phyloP scores from a whole-genome alignment of 345 rosid genomes.

The Citrus inodora region DNA sequence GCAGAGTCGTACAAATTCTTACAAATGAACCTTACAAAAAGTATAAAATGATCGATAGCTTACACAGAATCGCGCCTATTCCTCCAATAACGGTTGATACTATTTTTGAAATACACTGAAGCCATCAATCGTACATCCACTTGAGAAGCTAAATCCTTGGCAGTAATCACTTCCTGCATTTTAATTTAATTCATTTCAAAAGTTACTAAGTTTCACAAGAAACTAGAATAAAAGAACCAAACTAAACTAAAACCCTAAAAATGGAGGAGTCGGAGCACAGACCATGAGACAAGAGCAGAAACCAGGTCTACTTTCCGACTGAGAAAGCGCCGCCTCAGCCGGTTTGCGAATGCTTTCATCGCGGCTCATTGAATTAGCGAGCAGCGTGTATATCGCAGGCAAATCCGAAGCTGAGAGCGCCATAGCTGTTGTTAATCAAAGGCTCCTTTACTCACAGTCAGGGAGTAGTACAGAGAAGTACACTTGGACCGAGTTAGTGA shows the following conservation, averaged over 20 bases:
- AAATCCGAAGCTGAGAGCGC: constrained; percentile 91
- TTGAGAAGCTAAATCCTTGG: constrained; percentile 81
- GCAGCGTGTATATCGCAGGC: constrained; percentile 67
- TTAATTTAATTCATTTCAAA: constrained; percentile 7
- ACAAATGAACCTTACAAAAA: neutral
- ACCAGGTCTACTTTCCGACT: constrained; percentile 87
- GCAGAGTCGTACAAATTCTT: neutral
- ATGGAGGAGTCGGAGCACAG: constrained; percentile 10
- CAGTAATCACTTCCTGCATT: constrained; percentile 83
- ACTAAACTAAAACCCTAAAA: constrained; percentile 25
- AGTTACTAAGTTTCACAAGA: constrained; percentile 13
- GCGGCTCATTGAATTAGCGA: constrained; percentile 86
- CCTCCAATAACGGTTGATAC: constrained; percentile 89
- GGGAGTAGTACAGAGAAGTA: constrained; percentile 4
- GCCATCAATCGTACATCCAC: constrained; percentile 93
- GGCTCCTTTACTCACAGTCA: neutral
- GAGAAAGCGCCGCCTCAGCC: constrained; percentile 85
- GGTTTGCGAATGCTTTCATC: constrained; percentile 76
- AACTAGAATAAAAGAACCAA: neutral
- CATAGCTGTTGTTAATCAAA: constrained; percentile 33
- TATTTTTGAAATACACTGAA: constrained; percentile 86
- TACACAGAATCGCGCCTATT: constrained; percentile 73
- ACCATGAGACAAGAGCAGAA: constrained; percentile 97
- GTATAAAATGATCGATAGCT: constrained; percentile 16
- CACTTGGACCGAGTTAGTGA: constrained; percentile 24